Evolutionary conservation across 2,329 filamentous ascomycete species (phyloP), one percentile per base, ranked within the genome.

Genomic region (Colletotrichum liaoningense): DNA sequence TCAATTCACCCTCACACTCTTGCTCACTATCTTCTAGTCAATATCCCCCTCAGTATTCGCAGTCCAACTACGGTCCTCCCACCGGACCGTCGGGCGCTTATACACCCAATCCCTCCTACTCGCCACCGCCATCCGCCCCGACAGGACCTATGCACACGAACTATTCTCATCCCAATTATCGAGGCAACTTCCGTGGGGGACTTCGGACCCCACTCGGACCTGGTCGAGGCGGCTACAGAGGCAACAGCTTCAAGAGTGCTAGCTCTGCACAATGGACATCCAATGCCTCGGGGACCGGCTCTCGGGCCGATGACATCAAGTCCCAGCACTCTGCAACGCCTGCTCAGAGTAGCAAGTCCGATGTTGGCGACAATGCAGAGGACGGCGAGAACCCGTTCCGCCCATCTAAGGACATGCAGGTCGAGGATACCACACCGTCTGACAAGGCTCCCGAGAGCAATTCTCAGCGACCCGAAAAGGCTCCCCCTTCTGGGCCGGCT

Each of bases 191-290:
- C 81, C 80, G 91, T 76, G 90, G 89, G 24, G 79, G 77, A 8
- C 75, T 79, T 52, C 84, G 91, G 46, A 89, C 87, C 72, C 87
- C 90, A 68, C 91, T 88, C 78, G 84, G 83, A 26, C 77, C 85
- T 59, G 84, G 83, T 35, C 85, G 90, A 62, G 87, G 87, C 54
- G 84, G 84, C 30, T 86, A 88, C 72, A 88, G 92, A 64, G 91
- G 91, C 46, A 86, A 75, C 85, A 92, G 83, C 89, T 93, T 85
- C 87, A 92, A 82, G 90, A 93, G 82, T 81, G 75, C 91, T 2
- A 93, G 82, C 81, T 76, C 91, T 2, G 60, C 67, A 4, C 93
- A 94, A 58, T 95, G 94, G 93, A 93, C 89, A 68, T 88, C 91
- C 56, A 86, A 86, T 42, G 52, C 30, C 24, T 58, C 74, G 12